Base-by-base conservation (phyloP, 2,329 filamentous ascomycete species). In the Colletotrichum falcatum region DNA sequence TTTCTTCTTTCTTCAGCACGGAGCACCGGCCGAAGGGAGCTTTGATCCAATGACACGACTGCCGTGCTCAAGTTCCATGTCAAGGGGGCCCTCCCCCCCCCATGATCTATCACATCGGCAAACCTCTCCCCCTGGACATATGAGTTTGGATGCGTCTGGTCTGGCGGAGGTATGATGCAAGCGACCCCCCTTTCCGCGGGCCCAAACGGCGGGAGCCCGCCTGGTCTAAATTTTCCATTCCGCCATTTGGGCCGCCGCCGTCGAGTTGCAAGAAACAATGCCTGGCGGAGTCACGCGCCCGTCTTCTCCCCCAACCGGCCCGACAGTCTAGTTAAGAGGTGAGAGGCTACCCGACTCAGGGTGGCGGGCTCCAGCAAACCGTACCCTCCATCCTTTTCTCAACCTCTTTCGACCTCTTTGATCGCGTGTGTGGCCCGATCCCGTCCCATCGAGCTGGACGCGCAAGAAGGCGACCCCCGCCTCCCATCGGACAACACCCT, bases 41-140 rank as follows among this genome's bases (percentile, higher is more conserved):
- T 42, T 35, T 48, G 35, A 35, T 33, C 61, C 49, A 54, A 63
- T 55, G 61, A 42, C 5, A 37, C 18, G 8, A n/a, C 28, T 54
- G 20, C 60, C 35, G 33, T 63, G 61, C 18, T 44, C 12, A 14
- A 55, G n/a, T 2, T 26, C 18, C 1, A 20, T 20, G 12, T 20
- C 28, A n/a, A 44, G 6, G 23, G 55, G 42, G 42, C 1, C 16
- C 37, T 18, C 8, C n/a, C 28, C 18, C 54, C 30, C 7, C 30
- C 7, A 33, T 33, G 4, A 33, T 33, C 37, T 39, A 39, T 39
- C 37, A 39, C 28, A 60, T 60, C 56, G 20, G 56, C 39, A 46
- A 28, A 6, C 16, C 18, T 23, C 39, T 42, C 39, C 39, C 56
- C 44, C 16, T 20, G 26, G 14, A 39, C 14, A 20, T 3, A 42